Conservation (phyloP, 371 early-diverging fungal genomes). For the Zychaea mexicana region DNA sequence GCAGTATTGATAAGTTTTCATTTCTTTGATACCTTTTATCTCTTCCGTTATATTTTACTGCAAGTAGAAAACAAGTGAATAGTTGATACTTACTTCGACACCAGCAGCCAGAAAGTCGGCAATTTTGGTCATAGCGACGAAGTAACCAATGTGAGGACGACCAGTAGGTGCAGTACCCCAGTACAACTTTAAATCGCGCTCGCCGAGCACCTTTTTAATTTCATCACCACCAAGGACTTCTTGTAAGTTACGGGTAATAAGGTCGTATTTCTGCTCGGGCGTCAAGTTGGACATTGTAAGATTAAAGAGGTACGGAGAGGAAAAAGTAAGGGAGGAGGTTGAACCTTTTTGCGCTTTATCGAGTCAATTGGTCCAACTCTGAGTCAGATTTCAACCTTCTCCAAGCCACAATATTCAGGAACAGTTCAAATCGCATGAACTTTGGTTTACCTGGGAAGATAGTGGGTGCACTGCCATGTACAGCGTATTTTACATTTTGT, state of each 20-base stretch:
- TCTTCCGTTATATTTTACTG: background rate
- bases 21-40: background rate
- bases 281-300: conserved; percentile 47
- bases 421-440: no score
- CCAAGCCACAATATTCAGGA: no score
- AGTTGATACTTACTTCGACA: conserved; percentile 42
- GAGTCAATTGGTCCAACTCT: no score
- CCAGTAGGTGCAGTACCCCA: conserved; percentile 99
- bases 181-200: conserved; percentile 95
- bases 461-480: no score
- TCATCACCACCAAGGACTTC: conserved; percentile 96
- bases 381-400: no score
- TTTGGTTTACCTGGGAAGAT: no score
- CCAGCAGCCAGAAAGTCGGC: conserved; percentile 98
- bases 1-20: background rate
- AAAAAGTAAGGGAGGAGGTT: background rate
- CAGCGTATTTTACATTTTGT: no score
- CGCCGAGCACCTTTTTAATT: conserved; percentile 82
- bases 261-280: conserved; percentile 74
- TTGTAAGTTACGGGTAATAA: conserved; percentile 97
- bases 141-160: conserved; percentile 98
- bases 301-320: background rate
- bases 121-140: conserved; percentile 98
- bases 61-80: no score
- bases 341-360: no score